phyloP scores from a whole-genome alignment of 139 green algal genomes.

The Axilococcus clingmanii region DNA sequence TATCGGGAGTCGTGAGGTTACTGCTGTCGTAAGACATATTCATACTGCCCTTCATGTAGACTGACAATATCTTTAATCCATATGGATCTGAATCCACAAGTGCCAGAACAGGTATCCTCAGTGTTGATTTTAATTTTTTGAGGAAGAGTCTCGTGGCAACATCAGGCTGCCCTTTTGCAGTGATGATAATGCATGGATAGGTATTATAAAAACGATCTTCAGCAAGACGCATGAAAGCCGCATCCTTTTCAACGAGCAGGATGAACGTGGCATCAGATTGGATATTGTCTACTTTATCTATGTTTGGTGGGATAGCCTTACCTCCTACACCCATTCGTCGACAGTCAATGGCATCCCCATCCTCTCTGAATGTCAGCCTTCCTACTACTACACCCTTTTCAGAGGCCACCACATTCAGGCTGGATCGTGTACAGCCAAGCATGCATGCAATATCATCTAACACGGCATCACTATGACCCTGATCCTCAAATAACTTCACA shows the following conservation, averaged over 20 bases:
- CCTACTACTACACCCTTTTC: conserved; percentile 97
- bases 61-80: conserved; percentile 93
- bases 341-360: conserved; percentile 93
- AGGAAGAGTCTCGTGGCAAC: conserved; percentile 89
- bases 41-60: conserved; percentile 88
- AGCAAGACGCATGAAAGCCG: conserved; percentile 91
- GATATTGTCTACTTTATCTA: conserved; percentile 85
- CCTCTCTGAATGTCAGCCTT: conserved; percentile 75
- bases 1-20: conserved; percentile 89
- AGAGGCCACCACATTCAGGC: conserved; percentile 83
- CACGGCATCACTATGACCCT: conserved; percentile 71
- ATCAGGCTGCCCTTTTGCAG: conserved; percentile 95
- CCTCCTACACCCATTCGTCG: conserved; percentile 87
- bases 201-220: conserved; percentile 96
- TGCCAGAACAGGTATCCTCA: conserved; percentile 88
- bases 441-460: conserved; percentile 94
- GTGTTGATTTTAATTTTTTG: conserved; percentile 63
- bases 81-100: conserved; percentile 93
- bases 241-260: conserved; percentile 96
- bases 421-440: conserved; percentile 88
- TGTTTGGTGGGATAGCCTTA: conserved; percentile 93
- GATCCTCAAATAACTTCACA: conserved; percentile 93
- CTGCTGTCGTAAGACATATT: conserved; percentile 82
- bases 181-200: conserved; percentile 96
- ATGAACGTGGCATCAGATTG: conserved; percentile 82